Conservation (phyloP, 176 grass and related monocot genomes). For the Aegilops tauschii region DNA sequence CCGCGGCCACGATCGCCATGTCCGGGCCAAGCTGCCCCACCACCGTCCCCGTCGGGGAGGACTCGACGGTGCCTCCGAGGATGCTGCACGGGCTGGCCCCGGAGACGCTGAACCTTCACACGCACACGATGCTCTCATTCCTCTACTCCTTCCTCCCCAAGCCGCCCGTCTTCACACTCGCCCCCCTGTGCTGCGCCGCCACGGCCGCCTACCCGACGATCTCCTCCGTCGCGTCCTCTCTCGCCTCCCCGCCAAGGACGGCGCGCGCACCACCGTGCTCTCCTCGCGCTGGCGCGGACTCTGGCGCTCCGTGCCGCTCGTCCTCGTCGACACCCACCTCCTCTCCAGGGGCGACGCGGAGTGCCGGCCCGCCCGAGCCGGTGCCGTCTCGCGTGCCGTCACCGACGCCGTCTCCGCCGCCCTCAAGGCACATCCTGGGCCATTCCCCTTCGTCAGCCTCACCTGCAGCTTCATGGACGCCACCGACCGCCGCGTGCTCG, state of each 20-base stretch:
- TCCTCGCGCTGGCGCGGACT: conserved; percentile 8
- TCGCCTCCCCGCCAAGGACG: neutral
- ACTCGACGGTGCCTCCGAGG: neutral
- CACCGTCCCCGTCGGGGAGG: neutral
- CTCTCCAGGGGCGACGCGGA: neutral
- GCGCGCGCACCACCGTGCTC: neutral
- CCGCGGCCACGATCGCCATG: no score
- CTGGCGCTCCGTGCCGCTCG: conserved; percentile 3
- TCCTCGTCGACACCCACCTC: conserved; percentile 3
- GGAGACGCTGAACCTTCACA: neutral
- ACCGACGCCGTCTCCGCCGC: neutral
- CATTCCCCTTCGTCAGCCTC: neutral
- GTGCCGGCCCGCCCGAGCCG: neutral
- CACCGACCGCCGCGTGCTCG: neutral
- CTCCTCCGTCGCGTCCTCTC: neutral
- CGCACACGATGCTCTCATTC: neutral
- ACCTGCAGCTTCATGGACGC: neutral
- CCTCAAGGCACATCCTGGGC: neutral
- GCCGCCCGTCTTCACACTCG: neutral
- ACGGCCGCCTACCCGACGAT: neutral
- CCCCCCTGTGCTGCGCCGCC: neutral
- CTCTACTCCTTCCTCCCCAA: neutral
- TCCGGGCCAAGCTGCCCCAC: neutral
- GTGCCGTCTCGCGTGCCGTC: neutral
- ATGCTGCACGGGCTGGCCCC: neutral